A percentile compares a stretch with the other conserved stretches of the same genome.
Conservation (phyloP, 2,329 filamentous ascomycete species). For the Arthroderma uncinatum region DNA sequence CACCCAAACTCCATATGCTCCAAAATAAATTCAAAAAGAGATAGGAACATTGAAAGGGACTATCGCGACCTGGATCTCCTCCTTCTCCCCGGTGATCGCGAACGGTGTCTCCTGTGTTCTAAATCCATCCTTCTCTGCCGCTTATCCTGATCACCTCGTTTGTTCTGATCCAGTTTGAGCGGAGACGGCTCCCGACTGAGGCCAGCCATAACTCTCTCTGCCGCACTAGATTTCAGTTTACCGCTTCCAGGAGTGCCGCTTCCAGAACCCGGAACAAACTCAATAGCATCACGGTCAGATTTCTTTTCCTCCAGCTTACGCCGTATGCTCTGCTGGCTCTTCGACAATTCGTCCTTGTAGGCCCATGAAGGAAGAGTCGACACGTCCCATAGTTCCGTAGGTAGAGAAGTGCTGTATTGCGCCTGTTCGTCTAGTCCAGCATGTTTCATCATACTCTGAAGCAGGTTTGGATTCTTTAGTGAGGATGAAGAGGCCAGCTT, state of each 20-base stretch:
- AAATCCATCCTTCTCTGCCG: slow-evolving; percentile 7
- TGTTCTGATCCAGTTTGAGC: slow-evolving; percentile 8
- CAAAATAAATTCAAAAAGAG: background rate
- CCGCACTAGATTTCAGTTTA: slow-evolving; percentile 15
- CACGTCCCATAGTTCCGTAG: slow-evolving; percentile 32
- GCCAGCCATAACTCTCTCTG: slow-evolving; percentile 20
- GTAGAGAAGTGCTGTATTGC: slow-evolving; percentile 44
- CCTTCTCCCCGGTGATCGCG: slow-evolving; percentile 13
- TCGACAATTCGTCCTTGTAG: slow-evolving; percentile 38
- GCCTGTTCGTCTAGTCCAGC: slow-evolving; percentile 43
- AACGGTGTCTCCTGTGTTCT: slow-evolving; percentile 12
- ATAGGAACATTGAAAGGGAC: background rate
- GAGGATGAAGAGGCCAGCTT: slow-evolving; percentile 47
- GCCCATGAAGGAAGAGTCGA: slow-evolving; percentile 32
- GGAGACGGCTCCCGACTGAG: slow-evolving; percentile 16
- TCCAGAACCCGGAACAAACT: slow-evolving; percentile 27
- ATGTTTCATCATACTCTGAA: slow-evolving; percentile 48
- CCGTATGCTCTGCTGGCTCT: slow-evolving; percentile 30
- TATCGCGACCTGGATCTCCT: slow-evolving; percentile 18
- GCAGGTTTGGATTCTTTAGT: slow-evolving; percentile 48
- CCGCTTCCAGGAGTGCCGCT: slow-evolving; percentile 13
- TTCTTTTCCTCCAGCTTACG: slow-evolving; percentile 26
- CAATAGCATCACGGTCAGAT: slow-evolving; percentile 28
- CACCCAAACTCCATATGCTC: background rate
- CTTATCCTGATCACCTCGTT: slow-evolving; percentile 7